Evolutionary conservation across 1,139 yeast genomes (phyloP), one percentile per base, ranked within the genome.

Genomic region (Saccharomyces uvarum): DNA sequence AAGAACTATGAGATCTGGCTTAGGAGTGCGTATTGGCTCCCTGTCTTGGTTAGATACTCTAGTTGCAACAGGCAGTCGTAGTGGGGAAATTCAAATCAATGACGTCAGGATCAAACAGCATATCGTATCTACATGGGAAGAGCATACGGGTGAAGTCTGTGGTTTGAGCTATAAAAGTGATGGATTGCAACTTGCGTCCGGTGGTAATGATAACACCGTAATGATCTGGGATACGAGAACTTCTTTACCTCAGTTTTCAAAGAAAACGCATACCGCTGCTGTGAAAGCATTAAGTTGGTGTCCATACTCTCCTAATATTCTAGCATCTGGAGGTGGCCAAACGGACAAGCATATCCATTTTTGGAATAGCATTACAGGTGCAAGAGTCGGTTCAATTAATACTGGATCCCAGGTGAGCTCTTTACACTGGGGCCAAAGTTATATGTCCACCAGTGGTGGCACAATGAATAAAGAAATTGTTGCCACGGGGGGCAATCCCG

Each of bases 321-420:
- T 95, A 53, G 97, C 98, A 8, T 87, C 97, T 2, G 99, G 99
- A 8, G 99, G 99, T 52, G 99, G 99, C 21, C 85, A 96, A 11
- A 82, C 88, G 32, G 98, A 95, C 72, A 86, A 84, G 67, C 81
- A 86, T 53, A 88, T 95, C 57, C 91, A 93, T 71, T 90, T 95
- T 72, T 95, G 99, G 98, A 93, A 93, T 71, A 83, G 97, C 7
- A 82, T 88, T 26, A 88, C 95, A 0, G 99, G 99, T 0, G 83
- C 93, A 1, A 76, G 96, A 56, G 82, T 88, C 42, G 89, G 91
- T 62, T 80, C 95, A 13, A 86, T 93, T 41, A 95, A 90, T 63
- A 87, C 98, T 0, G 97, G 95, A 13, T 87, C 97, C 0, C 99
- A 95, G 71, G 95, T 95, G 19, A 86, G 96, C 27, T 88, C 97